phyloP scores from a whole-genome alignment of 371 early-diverging fungal species.

The Mortierella sp. region DNA sequence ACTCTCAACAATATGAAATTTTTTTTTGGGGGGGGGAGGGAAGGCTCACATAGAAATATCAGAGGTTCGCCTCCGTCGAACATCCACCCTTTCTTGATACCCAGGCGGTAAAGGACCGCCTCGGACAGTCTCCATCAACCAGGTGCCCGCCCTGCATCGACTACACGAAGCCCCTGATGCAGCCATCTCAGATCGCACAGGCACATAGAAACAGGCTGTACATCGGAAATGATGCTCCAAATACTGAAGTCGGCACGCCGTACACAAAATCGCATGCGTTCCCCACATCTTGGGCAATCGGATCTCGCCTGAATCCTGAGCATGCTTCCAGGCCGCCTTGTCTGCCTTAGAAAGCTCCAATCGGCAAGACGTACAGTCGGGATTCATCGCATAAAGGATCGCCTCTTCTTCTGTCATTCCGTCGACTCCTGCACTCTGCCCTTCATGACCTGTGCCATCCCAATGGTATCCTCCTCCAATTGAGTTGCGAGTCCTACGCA shows the following conservation, averaged over 20 bases:
- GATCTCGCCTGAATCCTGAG: slow-evolving; percentile 17
- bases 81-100: no score
- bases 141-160: slow-evolving; percentile 47
- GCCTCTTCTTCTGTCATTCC: no score
- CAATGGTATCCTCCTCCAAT: no score
- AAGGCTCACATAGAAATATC: no score
- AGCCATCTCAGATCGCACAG: slow-evolving; percentile 19
- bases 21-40: no score
- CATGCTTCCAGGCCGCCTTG: slow-evolving; percentile 31
- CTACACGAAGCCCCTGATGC: slow-evolving; percentile 11
- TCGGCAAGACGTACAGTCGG: slow-evolving; percentile 47
- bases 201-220: slow-evolving; percentile 49
- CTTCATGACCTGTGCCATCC: no score
- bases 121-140: slow-evolving; percentile 24
- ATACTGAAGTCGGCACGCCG: slow-evolving; percentile 31
- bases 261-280: slow-evolving; percentile 34
- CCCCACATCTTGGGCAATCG: slow-evolving; percentile 46
- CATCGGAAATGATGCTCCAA: slow-evolving; percentile 37
- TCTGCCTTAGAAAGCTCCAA: slow-evolving; percentile 22
- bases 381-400: slow-evolving; percentile 5
- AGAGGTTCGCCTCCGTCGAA: no score
- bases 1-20: no score
- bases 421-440: no score
- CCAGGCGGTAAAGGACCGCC: no score
- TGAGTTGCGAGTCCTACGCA: slow-evolving; percentile 23